Evolutionary conservation across 108 stramenopile genomes (phyloP), one percentile per base, ranked within the genome.

Genomic region (Cyclotella atomus): DNA sequence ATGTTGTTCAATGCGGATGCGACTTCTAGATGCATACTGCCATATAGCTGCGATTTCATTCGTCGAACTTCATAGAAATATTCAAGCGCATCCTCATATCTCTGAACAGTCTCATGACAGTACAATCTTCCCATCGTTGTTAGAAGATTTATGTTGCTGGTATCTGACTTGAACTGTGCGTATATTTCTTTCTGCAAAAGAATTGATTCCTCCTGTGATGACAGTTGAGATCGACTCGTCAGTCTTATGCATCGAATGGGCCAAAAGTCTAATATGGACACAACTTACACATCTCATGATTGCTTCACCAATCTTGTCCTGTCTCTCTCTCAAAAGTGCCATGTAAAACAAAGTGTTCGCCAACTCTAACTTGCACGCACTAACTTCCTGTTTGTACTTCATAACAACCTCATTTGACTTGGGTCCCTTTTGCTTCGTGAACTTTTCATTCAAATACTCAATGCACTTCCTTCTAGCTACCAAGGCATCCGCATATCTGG

Each of bases 1-100:
- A 83, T 77, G 32, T 54, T 79, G 82, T 83, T 83, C 35, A 83
- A 53, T 19, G 82, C 33, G 10, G 72, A 72, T 30, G 73, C 82
- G 24, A 83, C 65, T 34, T 83, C 82, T 16, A 79, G 17, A 69
- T 83, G 82, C 59, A 68, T 71, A 6, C 50, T 59, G 10, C 80
- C 73, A 4, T 44, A 43, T 46, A 70, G 24, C 35, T 77, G 59
- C 29, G 57, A 70, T 46, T 77, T 77, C 54, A 77, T 64, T 17
- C 68, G 68, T 23, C 68, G 76, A 45, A 77, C 69, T 34, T 81
- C 68, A 49, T 74, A 68, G 56, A 81, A 71, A 43, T 81, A 68
- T 2, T 50, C 25, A 6, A 81, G 55, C 20, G 80, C 80, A 59
- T 81, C 68, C 28, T 73, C 59, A 50, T 81, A 74, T 64, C 80